Base-by-base conservation (phyloP, 768 basidiomycete genomes). In the Russula abietina region DNA sequence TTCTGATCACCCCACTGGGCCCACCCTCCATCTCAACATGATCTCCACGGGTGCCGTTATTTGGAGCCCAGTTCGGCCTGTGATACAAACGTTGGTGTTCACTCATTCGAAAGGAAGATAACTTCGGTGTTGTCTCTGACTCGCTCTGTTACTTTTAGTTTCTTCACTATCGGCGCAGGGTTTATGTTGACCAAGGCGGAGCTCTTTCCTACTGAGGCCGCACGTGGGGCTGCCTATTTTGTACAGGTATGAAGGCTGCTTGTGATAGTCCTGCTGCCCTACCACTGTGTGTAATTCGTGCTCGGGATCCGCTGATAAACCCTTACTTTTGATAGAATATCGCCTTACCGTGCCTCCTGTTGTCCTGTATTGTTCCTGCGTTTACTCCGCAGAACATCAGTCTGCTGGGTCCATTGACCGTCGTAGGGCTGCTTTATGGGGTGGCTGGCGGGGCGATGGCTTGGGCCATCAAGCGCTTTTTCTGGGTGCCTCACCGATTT, bases 401-500 rank as follows among this genome's bases (percentile, higher is more conserved):
- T 32, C 78, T 79, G 5, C 70, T 88, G 32, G 85, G 84, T 5
- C 88, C 88, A 1, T 76, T 90, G 14, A 68, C 85, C 36, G 75
- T 88, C 14, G 73, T 88, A 19, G 84, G 81, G 0, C 33, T 86
- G 0, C 57, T 86, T 4, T 90, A 91, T 65, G 80, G 85, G 62
- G 69, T 68, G 1, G 71, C 86, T 8, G 86, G 89, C 8, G 70
- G 83, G 14, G 39, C 71, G 6, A 76, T 85, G 28, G 82, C 84
- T 0, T 84, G 78, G 76, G 51, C 80, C 19, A 73, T 83, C 58
- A 81, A 80, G 53, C 80, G 81, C 64, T 67, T 87, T 55, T 89
- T 87, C 68, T 90, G 88, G 83, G 87, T 90, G 3, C 89, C 89
- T 1, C 85, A 88, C 68, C 80, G 86, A 30, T 90, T 91, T 69